Base-by-base conservation (phyloP, 1,284 basidiomycete species). In the Gomphus sp. region DNA sequence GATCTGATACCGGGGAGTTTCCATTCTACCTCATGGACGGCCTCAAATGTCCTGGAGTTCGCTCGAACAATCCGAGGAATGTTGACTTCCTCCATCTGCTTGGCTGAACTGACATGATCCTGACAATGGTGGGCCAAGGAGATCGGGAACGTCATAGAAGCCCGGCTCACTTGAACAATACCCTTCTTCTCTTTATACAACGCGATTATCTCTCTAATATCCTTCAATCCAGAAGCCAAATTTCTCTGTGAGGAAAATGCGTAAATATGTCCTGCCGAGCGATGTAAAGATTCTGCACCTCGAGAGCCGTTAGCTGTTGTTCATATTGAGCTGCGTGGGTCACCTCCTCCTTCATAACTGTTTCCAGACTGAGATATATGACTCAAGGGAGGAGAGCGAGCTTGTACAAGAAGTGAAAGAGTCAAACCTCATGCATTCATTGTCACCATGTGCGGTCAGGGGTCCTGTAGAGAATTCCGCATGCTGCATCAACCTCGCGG, bases 21-120 rank as follows among this genome's bases (percentile, higher is more conserved):
- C 58, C 58, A 55, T 55, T 59, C 58, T 12, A 59, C 44, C 8
- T 55, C 51, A 25, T 59, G 52, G 12, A 59, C 45, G 28, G 31
- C 18, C 44, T 59, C 58, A 10, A 48, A n/a, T 14, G 58, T 49
- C 28, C 31, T 34, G 6, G 45, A 52, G 10, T 31, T 37, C 18
- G 28, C 52, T n/a, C 34, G 28, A 8, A 8, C 11, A 37, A 59
- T 49, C 31, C 25, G 33, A 10, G 58, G 52, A 9, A 55, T 34
- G 34, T 59, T 48, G 18, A 49, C 10, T 9, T 11, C 36, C 14
- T 54, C 34, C 22, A 37, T 7, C 22, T 55, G 51, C 22, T 34
- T 49, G 8, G 58, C 52, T 34, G 36, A 31, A 16, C 28, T 7
- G 18, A 54, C 49, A 36, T 55, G 45, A 39, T 59, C 58, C 58